Percentiles rank a stretch among this genome's conserved stretches.
These are phyloP conservation scores for Acrodontium crateriforme DNA, from an alignment of 2,329 filamentous ascomycete genomes.

Conservation along the genomic window DNA sequence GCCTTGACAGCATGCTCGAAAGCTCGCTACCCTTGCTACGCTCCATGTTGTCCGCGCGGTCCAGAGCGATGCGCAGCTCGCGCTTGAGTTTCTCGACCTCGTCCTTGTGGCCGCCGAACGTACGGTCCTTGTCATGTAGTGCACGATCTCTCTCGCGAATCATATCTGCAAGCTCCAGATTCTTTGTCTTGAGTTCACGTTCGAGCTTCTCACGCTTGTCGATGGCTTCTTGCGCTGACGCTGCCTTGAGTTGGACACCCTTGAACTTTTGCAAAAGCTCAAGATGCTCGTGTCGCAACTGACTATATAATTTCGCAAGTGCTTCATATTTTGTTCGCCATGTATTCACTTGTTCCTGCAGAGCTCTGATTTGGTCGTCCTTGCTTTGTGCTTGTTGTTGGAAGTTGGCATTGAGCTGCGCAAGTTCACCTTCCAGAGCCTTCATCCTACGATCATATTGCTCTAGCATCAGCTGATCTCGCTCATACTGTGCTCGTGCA, in stretches of 20 bases:
- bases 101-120: slow-evolving; percentile 76
- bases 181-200: slow-evolving; percentile 97
- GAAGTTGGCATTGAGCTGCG: slow-evolving; percentile 67
- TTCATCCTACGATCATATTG: slow-evolving; percentile 93
- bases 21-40: slow-evolving; percentile 89
- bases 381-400: slow-evolving; percentile 77
- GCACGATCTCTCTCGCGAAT: slow-evolving; percentile 91
- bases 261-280: slow-evolving; percentile 95
- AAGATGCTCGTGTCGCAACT: slow-evolving; percentile 86
- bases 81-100: slow-evolving; percentile 90
- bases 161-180: slow-evolving; percentile 96
- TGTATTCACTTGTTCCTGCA: slow-evolving; percentile 95
- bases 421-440: slow-evolving; percentile 74
- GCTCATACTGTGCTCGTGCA: slow-evolving; percentile 86
- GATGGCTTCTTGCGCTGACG: slow-evolving; percentile 92
- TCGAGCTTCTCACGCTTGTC: slow-evolving; percentile 89
- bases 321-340: slow-evolving; percentile 97
- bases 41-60: slow-evolving; percentile 84
- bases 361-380: slow-evolving; percentile 81
- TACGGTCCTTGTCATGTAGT: slow-evolving; percentile 79
- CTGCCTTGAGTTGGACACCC: slow-evolving; percentile 85
- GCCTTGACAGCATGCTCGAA: slow-evolving; percentile 85
- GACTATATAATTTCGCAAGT: slow-evolving; percentile 90
- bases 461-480: slow-evolving; percentile 92
- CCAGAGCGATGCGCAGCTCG: slow-evolving; percentile 80